Percentiles rank a stretch among this genome's conserved stretches.
phyloP scores from a whole-genome alignment of 73 alveolate species.

The Tetrahymena borealis region DNA sequence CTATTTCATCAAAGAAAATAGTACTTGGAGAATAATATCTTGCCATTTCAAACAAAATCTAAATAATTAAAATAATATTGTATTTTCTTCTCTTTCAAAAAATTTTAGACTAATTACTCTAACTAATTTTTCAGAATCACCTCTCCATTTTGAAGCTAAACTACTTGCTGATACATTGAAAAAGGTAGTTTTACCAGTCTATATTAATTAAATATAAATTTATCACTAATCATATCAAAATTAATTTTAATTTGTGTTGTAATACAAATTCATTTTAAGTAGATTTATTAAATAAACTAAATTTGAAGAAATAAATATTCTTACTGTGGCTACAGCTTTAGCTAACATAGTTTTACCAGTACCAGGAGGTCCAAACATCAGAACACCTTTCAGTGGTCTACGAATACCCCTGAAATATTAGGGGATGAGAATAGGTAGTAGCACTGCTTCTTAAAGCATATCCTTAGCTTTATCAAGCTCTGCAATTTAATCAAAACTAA shows the following conservation, averaged over 20 bases:
- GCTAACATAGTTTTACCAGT: slow-evolving; percentile 99
- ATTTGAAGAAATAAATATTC: slow-evolving; percentile 48
- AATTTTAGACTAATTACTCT: slow-evolving; percentile 36
- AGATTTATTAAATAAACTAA: not conserved
- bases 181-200: slow-evolving; percentile 78
- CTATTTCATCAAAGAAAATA: slow-evolving; percentile 96
- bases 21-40: slow-evolving; percentile 95
- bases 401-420: slow-evolving; percentile 91
- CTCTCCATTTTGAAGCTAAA: slow-evolving; percentile 98
- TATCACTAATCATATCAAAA: not conserved
- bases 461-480: slow-evolving; percentile 96
- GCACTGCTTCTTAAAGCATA: slow-evolving; percentile 88
- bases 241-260: not conserved
- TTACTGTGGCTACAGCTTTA: slow-evolving; percentile 89
- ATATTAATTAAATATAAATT: not conserved
- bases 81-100: not conserved
- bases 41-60: slow-evolving; percentile 82
- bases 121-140: slow-evolving; percentile 99
- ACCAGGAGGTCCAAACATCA: slow-evolving; percentile 99
- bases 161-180: slow-evolving; percentile 92
- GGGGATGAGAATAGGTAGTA: slow-evolving; percentile 95
- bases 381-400: slow-evolving; percentile 93
- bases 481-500: slow-evolving; percentile 97
- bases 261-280: not conserved
- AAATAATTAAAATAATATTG: not conserved